Evolutionary conservation across 176 grass and related monocot genomes (phyloP).

Genomic region (Avena atlantica): DNA sequence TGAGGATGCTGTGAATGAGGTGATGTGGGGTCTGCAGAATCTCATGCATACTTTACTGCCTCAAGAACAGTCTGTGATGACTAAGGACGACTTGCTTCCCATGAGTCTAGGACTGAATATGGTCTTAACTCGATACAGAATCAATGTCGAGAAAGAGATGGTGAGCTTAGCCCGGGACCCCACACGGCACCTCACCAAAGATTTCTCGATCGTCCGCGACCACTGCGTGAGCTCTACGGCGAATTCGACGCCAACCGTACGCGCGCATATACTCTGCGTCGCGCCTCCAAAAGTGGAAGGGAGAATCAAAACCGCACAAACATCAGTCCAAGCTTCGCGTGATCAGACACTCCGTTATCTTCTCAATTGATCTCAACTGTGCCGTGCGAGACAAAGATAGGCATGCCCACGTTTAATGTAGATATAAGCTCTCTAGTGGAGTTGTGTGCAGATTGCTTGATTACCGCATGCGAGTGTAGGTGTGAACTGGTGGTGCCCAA

Average conservation of each 20-base stretch:
- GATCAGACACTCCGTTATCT: too few species aligned
- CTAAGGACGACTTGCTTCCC: not conserved
- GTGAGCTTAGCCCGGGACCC: conserved; percentile 19
- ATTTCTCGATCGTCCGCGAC: not conserved
- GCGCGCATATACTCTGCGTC: too few species aligned
- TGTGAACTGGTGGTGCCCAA: too few species aligned
- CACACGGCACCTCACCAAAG: conserved; percentile 9
- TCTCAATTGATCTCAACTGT: too few species aligned
- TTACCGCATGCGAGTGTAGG: too few species aligned
- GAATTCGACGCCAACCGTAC: not conserved
- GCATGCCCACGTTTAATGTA: too few species aligned
- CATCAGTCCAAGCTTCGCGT: too few species aligned
- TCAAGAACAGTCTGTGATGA: not conserved
- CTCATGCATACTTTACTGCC: conserved; percentile 2
- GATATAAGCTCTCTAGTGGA: too few species aligned
- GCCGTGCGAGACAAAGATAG: too few species aligned
- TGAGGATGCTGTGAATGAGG: not conserved
- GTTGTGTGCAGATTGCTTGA: too few species aligned
- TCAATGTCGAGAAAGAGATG: not conserved
- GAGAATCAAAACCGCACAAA: not conserved
- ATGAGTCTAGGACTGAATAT: not conserved
- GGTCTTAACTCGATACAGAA: not conserved
- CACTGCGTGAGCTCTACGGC: conserved; percentile 45
- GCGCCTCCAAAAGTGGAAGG: not conserved
- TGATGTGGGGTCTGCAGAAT: conserved; percentile 7